Conservation (phyloP, 495 filamentous ascomycete genomes). For the Hyphodiscus hymeniophilus region DNA sequence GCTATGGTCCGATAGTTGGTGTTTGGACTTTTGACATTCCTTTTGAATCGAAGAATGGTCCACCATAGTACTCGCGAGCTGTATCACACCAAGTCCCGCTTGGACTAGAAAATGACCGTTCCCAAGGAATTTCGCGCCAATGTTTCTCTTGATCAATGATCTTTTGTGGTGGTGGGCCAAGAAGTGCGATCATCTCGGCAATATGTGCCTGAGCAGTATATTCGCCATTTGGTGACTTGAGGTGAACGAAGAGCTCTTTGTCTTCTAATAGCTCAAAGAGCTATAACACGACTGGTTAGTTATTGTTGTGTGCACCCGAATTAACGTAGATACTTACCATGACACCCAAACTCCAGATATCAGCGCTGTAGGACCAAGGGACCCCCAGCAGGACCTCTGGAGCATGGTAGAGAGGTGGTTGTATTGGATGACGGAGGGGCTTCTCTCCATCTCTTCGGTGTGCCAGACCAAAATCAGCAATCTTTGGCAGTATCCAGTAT, state of each 20-base stretch:
- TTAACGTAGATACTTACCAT: conserved; percentile 16
- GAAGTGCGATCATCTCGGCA: conserved; percentile 27
- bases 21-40: conserved; percentile 7
- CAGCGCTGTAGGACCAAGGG: conserved; percentile 16
- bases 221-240: conserved; percentile 15
- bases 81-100: conserved; percentile 14
- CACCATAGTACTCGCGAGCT: conserved; percentile 21
- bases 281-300: conserved; percentile 19
- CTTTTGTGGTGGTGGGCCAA: conserved; percentile 27
- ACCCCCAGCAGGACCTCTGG: conserved; percentile 18
- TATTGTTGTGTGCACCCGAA: no score
- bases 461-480: conserved; percentile 36
- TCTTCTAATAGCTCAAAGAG: conserved; percentile 31
- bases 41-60: conserved; percentile 23
- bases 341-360: conserved; percentile 20
- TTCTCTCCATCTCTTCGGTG: conserved; percentile 28
- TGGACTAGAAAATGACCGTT: conserved; percentile 6
- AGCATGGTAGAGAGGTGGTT: conserved; percentile 13
- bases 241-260: conserved; percentile 25
- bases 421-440: conserved; percentile 15
- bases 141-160: conserved; percentile 22
- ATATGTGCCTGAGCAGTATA: conserved; percentile 23
- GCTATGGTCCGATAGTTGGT: neutral
- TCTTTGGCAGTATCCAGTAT: conserved; percentile 28
- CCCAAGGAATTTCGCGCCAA: conserved; percentile 14